Percentiles rank a stretch among this genome's conserved stretches.
These are phyloP conservation scores for Beauveria asiatica DNA, from an alignment of 2,329 filamentous ascomycete species.

Conservation along the genomic window DNA sequence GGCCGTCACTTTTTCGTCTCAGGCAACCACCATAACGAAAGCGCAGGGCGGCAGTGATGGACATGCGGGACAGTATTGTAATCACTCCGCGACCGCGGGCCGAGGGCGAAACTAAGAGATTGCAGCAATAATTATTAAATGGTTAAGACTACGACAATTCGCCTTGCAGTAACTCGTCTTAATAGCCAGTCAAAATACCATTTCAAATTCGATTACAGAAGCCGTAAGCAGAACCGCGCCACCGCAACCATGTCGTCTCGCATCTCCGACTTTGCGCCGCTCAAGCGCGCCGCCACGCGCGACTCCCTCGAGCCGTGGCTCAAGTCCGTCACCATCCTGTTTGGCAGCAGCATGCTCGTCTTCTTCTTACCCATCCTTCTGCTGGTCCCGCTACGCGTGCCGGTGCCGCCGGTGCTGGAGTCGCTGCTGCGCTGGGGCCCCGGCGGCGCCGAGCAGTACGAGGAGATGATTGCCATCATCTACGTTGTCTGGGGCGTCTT, in stretches of 20 bases:
- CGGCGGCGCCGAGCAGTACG: constrained; percentile 7
- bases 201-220: background rate
- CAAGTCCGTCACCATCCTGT: background rate
- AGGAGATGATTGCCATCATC: constrained; percentile 4
- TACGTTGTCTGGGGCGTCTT: constrained; percentile 3
- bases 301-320: background rate
- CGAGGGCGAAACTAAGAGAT: background rate
- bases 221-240: background rate
- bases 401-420: background rate
- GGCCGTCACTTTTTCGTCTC: background rate
- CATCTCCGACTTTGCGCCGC: background rate
- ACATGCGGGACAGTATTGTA: background rate
- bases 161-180: too few relatives aligned
- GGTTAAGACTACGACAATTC: too few relatives aligned
- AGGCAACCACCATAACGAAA: background rate
- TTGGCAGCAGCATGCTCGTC: background rate
- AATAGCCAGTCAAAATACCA: too few relatives aligned
- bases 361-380: background rate
- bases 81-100: background rate
- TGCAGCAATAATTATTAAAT: too few relatives aligned
- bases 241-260: background rate
- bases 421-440: constrained; percentile 1
- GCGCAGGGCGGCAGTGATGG: background rate
- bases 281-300: background rate
- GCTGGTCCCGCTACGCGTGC: background rate